Evolutionary conservation across 179 eudicot genomes (phyloP).

Genomic region (Vitellaria paradoxa): DNA sequence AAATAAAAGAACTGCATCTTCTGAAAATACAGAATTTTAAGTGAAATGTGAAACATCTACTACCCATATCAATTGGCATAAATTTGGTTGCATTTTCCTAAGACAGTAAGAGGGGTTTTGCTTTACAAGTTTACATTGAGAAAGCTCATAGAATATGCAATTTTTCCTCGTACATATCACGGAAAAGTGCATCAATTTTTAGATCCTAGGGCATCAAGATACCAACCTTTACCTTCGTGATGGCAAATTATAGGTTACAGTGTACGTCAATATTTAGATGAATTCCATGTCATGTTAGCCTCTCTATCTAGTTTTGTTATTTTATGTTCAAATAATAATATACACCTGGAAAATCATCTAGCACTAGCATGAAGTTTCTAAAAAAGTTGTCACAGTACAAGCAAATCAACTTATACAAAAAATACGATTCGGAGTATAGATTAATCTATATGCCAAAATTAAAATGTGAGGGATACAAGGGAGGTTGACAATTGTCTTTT

Average conservation of each 20-base stretch:
- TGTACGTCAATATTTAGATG: neutral
- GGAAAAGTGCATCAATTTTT: neutral
- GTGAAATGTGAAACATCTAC: neutral
- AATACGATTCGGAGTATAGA: neutral
- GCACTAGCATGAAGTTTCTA: neutral
- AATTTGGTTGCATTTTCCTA: neutral
- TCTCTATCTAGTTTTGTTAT: neutral
- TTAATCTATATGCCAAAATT: too few relatives aligned
- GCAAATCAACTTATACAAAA: neutral
- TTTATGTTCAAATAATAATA: neutral
- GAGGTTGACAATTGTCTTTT: too few relatives aligned
- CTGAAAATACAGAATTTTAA: neutral
- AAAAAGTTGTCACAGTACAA: too few relatives aligned
- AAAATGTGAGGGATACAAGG: too few relatives aligned
- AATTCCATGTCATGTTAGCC: neutral
- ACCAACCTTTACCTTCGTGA: neutral
- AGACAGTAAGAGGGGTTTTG: neutral
- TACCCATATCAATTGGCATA: neutral
- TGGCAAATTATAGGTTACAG: neutral
- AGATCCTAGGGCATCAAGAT: neutral
- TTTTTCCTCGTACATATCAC: neutral
- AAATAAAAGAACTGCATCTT: neutral
- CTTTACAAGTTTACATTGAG: neutral
- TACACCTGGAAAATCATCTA: neutral
- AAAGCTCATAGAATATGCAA: neutral